Base-by-base conservation (phyloP, 345 rosid species). In the Leavenworthia alabamica region DNA sequence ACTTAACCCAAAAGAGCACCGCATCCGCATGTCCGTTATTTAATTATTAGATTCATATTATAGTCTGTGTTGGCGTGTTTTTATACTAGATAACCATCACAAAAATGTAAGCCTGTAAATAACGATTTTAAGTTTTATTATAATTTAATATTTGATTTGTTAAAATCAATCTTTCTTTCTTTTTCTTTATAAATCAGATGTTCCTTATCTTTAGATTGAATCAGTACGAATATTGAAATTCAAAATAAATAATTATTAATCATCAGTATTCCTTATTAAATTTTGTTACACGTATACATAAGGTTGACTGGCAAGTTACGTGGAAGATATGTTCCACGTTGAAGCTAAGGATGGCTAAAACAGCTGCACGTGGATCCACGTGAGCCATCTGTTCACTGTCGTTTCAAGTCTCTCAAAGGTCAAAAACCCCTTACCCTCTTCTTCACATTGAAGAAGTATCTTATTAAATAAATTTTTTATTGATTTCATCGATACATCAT, bases 321-420 rank as follows among this genome's bases (percentile, higher is more conserved):
- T 55, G 69, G 64, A 11, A 56, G 46, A 19, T 39, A 56, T 22
- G 46, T 55, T 55, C 74, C 74, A 70, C 74, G 69, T 70, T 29
- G 69, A 70, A n/a, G 64, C 52, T 56, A 70, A 40, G 13, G 31
- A 48, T 70, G 64, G 45, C 52, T 39, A 22, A 39, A 11, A 47
- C 15, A 28, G 8, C 2, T 31, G 40, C 74, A 46, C 46, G 52
- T 47, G 64, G 20, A 22, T 36, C 27, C 27, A 70, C 57, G 20
- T 61, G 35, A 69, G 57, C 68, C 57, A 69, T 61, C 62, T 61
- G 27, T 24, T 45, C 14, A 6, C 46, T 51, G 59, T 13, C 74
- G 45, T 55, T 70, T 70, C 69, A 31, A n/a, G 56, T 22, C 58
- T 10, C 62, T 55, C 52, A 62, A 14, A 62, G 63, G 68, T 37